Percentiles rank a stretch among this genome's conserved stretches.
Conservation (phyloP, 2,329 filamentous ascomycete genomes). For the Aspergillus pseudoviridinutans region DNA sequence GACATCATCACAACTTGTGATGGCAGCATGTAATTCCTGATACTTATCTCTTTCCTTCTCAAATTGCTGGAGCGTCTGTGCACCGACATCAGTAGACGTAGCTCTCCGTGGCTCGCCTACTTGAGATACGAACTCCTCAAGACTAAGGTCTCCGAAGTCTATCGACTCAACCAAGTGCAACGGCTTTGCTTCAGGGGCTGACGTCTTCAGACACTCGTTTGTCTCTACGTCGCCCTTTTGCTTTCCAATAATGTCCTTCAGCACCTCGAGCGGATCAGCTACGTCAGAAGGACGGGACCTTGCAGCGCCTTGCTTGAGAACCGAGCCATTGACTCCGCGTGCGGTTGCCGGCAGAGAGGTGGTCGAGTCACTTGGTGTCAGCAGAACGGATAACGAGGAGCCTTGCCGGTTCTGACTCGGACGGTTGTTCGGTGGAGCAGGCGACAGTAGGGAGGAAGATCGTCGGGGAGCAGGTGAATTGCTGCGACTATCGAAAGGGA, state of each 20-base stretch:
- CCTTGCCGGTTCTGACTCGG: slow-evolving; percentile 65
- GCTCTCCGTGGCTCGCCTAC: slow-evolving; percentile 27
- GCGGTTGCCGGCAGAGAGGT: slow-evolving; percentile 67
- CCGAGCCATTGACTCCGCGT: slow-evolving; percentile 64
- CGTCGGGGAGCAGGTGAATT: slow-evolving; percentile 68
- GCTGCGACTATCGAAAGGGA: slow-evolving; percentile 59
- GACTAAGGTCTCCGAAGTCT: slow-evolving; percentile 73
- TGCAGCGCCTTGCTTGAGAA: slow-evolving; percentile 56
- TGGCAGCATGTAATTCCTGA: slow-evolving; percentile 85
- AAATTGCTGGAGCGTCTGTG: slow-evolving; percentile 68
- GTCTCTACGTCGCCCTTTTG: slow-evolving; percentile 13
- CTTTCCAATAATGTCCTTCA: slow-evolving; percentile 58
- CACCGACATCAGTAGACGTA: slow-evolving; percentile 37
- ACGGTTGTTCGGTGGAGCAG: slow-evolving; percentile 64
- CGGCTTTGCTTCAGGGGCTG: slow-evolving; percentile 26
- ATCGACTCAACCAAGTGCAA: slow-evolving; percentile 58
- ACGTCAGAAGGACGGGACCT: slow-evolving; percentile 52
- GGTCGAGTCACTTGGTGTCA: slow-evolving; percentile 69
- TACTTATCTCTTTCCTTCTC: slow-evolving; percentile 80
- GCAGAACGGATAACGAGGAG: slow-evolving; percentile 73
- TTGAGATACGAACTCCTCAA: slow-evolving; percentile 63
- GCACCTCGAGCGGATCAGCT: slow-evolving; percentile 66
- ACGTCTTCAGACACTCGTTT: slow-evolving; percentile 10
- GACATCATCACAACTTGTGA: slow-evolving; percentile 85
- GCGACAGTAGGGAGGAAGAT: slow-evolving; percentile 64